phyloP scores from a whole-genome alignment of 306 rosid species.

The Citrullus amarus region DNA sequence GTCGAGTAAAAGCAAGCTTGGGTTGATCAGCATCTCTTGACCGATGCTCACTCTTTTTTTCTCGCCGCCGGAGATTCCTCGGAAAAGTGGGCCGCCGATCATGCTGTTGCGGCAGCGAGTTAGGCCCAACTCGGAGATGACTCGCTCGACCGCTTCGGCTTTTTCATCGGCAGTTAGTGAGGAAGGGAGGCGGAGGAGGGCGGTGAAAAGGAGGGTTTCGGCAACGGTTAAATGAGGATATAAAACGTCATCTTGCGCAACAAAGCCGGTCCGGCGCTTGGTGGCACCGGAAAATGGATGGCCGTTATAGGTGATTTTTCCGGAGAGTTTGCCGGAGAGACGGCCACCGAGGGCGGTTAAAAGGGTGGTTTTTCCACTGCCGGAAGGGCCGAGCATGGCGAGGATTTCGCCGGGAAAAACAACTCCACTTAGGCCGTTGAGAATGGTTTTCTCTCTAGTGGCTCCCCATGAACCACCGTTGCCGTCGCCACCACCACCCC shows the following conservation, averaged over 20 bases:
- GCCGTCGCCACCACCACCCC: slow-evolving; percentile 9
- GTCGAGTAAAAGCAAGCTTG: slow-evolving; percentile 69
- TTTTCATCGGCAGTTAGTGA: slow-evolving; percentile 53
- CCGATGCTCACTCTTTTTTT: slow-evolving; percentile 96
- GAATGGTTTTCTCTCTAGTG: slow-evolving; percentile 51
- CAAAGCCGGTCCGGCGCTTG: slow-evolving; percentile 84
- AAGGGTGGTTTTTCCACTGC: slow-evolving; percentile 95
- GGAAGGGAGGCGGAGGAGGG: slow-evolving; percentile 75
- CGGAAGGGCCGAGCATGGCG: slow-evolving; percentile 96
- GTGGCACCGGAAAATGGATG: slow-evolving; percentile 69
- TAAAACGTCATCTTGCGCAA: slow-evolving; percentile 81
- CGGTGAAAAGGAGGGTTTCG: slow-evolving; percentile 86
- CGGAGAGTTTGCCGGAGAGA: slow-evolving; percentile 53
- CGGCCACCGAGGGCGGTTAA: slow-evolving; percentile 94
- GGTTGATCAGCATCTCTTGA: slow-evolving; percentile 91
- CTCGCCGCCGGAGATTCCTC: slow-evolving; percentile 96
- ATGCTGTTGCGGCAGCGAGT: slow-evolving; percentile 65
- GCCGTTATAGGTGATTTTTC: slow-evolving; percentile 68
- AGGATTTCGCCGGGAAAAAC: slow-evolving; percentile 92
- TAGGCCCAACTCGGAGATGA: slow-evolving; percentile 64
- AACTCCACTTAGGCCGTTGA: slow-evolving; percentile 68
- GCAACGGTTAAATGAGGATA: slow-evolving; percentile 84
- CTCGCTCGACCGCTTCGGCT: slow-evolving; percentile 61
- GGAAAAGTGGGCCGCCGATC: slow-evolving; percentile 93
- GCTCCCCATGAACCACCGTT: slow-evolving; percentile 25